Percentiles rank a stretch among this genome's conserved stretches.
Evolutionary conservation across 2,329 filamentous ascomycete genomes (phyloP).

Genomic region (Xylaria sp.): DNA sequence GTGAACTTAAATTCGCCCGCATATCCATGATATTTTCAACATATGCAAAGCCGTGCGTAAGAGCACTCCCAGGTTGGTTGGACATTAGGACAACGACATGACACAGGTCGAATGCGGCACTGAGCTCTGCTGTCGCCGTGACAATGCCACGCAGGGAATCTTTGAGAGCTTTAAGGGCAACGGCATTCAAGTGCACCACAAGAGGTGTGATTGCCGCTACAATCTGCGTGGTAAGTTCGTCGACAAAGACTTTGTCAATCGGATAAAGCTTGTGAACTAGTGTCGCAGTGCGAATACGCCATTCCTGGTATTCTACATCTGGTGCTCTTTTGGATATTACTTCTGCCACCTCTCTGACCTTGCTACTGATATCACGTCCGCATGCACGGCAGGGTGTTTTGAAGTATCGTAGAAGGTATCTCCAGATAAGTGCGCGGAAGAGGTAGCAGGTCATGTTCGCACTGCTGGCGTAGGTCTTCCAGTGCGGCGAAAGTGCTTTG

Average conservation of each 20-base stretch:
- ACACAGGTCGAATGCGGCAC: constrained; percentile 38
- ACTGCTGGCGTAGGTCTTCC: constrained; percentile 44
- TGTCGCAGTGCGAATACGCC: constrained; percentile 43
- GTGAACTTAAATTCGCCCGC: constrained; percentile 35
- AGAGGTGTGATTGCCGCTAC: constrained; percentile 38
- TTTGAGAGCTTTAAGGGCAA: constrained; percentile 34
- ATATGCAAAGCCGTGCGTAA: constrained; percentile 43
- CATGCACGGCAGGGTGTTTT: constrained; percentile 40
- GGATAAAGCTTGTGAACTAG: constrained; percentile 38
- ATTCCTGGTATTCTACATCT: constrained; percentile 38
- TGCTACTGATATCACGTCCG: constrained; percentile 40
- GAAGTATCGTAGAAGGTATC: constrained; percentile 45
- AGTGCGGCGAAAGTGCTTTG: constrained; percentile 43
- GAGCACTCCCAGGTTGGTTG: constrained; percentile 41
- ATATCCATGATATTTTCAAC: constrained; percentile 42
- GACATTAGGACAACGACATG: constrained; percentile 43
- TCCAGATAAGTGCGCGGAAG: constrained; percentile 48
- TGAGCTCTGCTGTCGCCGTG: constrained; percentile 39
- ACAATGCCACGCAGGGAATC: constrained; percentile 40
- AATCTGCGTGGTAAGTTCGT: constrained; percentile 37
- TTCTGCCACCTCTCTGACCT: constrained; percentile 30
- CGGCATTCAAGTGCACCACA: constrained; percentile 25
- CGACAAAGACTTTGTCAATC: constrained; percentile 37
- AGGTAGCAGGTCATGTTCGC: constrained; percentile 41
- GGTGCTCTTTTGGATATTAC: constrained; percentile 32